Evolutionary conservation across 139 green algal genomes (phyloP), one percentile per base, ranked within the genome.

Genomic region (Astrephomene gubernaculifera): DNA sequence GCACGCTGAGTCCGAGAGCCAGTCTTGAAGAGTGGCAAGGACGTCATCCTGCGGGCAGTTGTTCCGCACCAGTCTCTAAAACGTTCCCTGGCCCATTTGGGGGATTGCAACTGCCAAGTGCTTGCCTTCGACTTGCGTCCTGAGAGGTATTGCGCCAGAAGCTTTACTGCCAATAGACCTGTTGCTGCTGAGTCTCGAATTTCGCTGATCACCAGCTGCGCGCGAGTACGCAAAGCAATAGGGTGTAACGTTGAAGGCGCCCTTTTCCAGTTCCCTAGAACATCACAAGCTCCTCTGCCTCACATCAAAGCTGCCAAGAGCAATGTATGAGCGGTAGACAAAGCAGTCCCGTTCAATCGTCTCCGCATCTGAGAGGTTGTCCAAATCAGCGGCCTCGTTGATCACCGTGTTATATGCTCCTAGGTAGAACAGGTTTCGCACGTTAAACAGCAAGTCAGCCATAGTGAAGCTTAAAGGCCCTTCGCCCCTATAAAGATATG

Each of bases 281-380:
- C 65, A 73, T 73, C 25, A 65, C 2, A 31, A 29, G 35, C 35
- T 72, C 35, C 35, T 45, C 65, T n/a, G 12, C 14, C 87, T 84
- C 72, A 99, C 97, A 87, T 99, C 94, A 64, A 96, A 96, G 83
- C 89, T 96, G 17, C 97, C 97, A 4, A 99, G 86, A 4, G 96
- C 97, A 41, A 99, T 97, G 91, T 99, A 99, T 4, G 96, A 96
- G 22, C 97, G 91, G 83, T 99, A 98, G 0, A 98, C 91, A 73
- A 96, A 96, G 38, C 89, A 89, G 70, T 99, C 98, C 0, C 95
- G 83, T 88, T 98, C 95, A 10, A 96, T 86, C 29, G 82, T 76
- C 36, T 98, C 93, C 7, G 84, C 70, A 7, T 97, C 95, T n/a
- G 86, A 91, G 41, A 99, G 85, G 31, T 90, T 87, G 19, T 93